Base-by-base conservation (phyloP, 495 filamentous ascomycete genomes). In the Pseudomonodictys pantanalensis region DNA sequence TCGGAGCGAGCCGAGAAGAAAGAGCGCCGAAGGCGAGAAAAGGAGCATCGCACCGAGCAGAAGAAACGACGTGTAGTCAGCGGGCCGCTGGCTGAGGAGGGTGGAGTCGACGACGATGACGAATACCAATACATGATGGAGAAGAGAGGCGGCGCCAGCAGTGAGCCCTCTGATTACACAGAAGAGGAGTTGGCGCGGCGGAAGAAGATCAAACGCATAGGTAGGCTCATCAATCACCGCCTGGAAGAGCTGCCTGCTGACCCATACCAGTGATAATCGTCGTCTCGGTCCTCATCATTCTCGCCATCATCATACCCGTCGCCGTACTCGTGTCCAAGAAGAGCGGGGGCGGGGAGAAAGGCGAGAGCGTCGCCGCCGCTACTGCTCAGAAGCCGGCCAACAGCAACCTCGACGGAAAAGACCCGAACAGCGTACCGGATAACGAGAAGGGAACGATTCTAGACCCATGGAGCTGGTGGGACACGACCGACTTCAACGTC, bases 381-480 rank as follows among this genome's bases (percentile, higher is more conserved):
- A 71, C 65, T 11, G 65, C 72, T 20, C 49, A 68, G 15, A 69
- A 70, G 17, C 76, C 82, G 1, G 73, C 77, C 2, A 87, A 81
- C 52, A 75, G 72, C 23, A 82, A 83, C 62, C 75, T 95, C 17
- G 69, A 79, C 53, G 74, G 77, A 20, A 75, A 91, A 22, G 80
- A 79, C 38, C 75, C 79, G 39, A 76, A 77, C 57, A 80, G 76
- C 62, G 86, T 95, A 45, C 91, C 91, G 3, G 71, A 75, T 10
- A 76, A 77, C 18, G 86, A 84, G 23, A 82, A 86, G 68, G 91
- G 89, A 0, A 88, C 88, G 0, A 82, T 86, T 58, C 76, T 96
- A 15, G 93, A 99, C 72, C 95, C 95, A 0, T 96, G 90, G 59
- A 85, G 87, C 11, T 99, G 95, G 95, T 87, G 88, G 47, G 89